phyloP scores from a whole-genome alignment of 495 filamentous ascomycete genomes.

The Aspergillus avenaceus region DNA sequence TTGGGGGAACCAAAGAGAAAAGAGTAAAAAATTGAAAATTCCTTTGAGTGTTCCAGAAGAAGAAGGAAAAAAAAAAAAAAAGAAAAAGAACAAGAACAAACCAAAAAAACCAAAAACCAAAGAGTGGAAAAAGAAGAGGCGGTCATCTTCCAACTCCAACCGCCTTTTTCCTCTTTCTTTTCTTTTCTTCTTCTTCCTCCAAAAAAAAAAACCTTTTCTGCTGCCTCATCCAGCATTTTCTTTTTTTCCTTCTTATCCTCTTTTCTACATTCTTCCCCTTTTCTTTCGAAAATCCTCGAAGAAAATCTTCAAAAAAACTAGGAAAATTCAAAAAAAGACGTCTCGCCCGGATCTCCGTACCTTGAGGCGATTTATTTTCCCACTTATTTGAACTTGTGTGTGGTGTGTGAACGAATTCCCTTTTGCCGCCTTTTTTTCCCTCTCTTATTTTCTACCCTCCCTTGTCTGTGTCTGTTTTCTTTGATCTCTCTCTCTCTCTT shows the following conservation, averaged over 20 bases:
- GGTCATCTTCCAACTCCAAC: conserved; percentile 16
- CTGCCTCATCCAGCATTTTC: conserved; percentile 25
- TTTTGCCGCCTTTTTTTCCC: conserved; percentile 22
- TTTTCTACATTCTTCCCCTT: conserved; percentile 35
- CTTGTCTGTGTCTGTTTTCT: conserved; percentile 16
- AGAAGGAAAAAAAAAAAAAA: conserved; percentile 9
- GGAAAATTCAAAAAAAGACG: conserved; percentile 41
- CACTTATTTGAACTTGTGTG: conserved; percentile 33
- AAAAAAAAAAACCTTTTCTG: conserved; percentile 17
- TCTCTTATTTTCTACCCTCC: conserved; percentile 13
- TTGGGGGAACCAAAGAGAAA: conserved; percentile 3
- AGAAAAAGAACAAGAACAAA: conserved; percentile 7
- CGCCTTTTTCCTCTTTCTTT: conserved; percentile 41
- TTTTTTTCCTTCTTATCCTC: conserved; percentile 32
- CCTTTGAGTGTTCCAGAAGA: conserved; percentile 37
- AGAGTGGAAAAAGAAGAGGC: conserved; percentile 7
- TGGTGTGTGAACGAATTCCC: conserved; percentile 37
- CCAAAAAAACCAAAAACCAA: conserved; percentile 7
- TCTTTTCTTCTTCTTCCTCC: conserved; percentile 28
- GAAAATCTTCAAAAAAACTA: conserved; percentile 32
- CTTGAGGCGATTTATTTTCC: conserved; percentile 26
- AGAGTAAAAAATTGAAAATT: conserved; percentile 11
- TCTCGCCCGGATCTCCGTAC: background rate
- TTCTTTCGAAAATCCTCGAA: conserved; percentile 41
- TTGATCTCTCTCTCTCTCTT: conserved; percentile 1